Base-by-base conservation (phyloP, 352 stramenopile genomes). In the Phytopythium aichiense region DNA sequence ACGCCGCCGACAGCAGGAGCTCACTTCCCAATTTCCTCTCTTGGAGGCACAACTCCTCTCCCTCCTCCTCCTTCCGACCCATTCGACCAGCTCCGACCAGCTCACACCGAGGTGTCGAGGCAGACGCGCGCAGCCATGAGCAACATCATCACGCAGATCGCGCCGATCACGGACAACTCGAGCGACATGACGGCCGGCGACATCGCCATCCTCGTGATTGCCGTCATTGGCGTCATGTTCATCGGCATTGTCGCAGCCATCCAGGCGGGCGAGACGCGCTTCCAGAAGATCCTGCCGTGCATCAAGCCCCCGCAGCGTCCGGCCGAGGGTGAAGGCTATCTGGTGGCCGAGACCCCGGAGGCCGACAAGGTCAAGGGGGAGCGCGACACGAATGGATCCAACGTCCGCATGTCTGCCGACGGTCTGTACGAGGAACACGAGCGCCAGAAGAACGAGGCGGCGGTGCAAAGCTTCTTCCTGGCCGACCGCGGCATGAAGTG, bases 401-500 rank as follows among this genome's bases (percentile, higher is more conserved):
- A 43, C 38, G 38, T 20, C 13, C 38, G 38, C 33, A 38, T 38
- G 33, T 38, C 33, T 12, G 33, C 33, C 5, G 11, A 38, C 33
- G 42, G 42, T 7, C 18, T 23, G 42, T 68, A 68, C 31, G 68
- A 71, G 35, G 68, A 67, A n/a, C 65, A 61, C 1, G 40, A 61
- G 18, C 50, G 71, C 22, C 57, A 74, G 64, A 35, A 68, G 18
- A 66, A 81, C 48, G 62, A 73, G 2, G 65, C 82, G 49, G 71
- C 66, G 59, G 55, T 73, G 42, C 58, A 61, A 25, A 85, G 79
- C 67, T 89, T 87, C 61, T 89, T 88, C 61, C 57, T 89, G 7
- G 80, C 80, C 2, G 80, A 89, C 51, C 74, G 77, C 9, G 74
- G 78, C 53, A 87, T 88, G 78, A 72, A 85, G 69, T 87, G 80